Conservation (phyloP, 192 early-diverging fungal genomes). For the Rhizophagus clarus region DNA sequence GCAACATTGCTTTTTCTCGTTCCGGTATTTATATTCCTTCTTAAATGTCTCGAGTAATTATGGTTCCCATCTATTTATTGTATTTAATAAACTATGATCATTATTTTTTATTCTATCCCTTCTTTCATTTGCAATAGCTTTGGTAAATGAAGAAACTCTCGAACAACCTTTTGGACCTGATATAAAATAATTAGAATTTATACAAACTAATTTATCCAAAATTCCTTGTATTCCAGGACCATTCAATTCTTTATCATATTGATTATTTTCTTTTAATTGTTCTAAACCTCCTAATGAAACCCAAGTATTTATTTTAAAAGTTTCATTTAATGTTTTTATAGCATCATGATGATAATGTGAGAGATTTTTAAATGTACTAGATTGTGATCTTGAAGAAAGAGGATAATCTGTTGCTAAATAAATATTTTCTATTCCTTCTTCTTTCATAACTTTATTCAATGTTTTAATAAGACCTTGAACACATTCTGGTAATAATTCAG, state of each 20-base stretch:
- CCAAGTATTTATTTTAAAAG: neutral
- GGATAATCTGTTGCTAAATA: constrained; percentile 24
- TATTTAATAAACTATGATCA: no score
- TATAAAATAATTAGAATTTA: constrained; percentile 28
- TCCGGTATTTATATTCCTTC: no score
- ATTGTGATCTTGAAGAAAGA: no score
- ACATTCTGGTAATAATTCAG: constrained; percentile 4
- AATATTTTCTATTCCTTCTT: neutral
- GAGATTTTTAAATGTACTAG: neutral
- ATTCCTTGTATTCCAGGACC: constrained; percentile 16
- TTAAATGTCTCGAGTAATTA: no score
- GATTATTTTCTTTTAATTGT: neutral
- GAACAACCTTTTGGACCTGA: neutral
- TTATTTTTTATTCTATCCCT: no score
- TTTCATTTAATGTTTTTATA: neutral
- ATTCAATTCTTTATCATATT: neutral
- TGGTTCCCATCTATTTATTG: no score
- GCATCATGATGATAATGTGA: constrained; percentile 17
- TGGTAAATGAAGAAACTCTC: no score
- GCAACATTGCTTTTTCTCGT: no score
- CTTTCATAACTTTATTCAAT: neutral
- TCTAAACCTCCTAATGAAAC: neutral
- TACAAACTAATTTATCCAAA: constrained; percentile 33
- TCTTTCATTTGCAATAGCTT: no score
- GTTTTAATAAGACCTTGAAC: neutral